Base-by-base conservation (phyloP, 257 asterid genomes). In the Paulownia fortunei region DNA sequence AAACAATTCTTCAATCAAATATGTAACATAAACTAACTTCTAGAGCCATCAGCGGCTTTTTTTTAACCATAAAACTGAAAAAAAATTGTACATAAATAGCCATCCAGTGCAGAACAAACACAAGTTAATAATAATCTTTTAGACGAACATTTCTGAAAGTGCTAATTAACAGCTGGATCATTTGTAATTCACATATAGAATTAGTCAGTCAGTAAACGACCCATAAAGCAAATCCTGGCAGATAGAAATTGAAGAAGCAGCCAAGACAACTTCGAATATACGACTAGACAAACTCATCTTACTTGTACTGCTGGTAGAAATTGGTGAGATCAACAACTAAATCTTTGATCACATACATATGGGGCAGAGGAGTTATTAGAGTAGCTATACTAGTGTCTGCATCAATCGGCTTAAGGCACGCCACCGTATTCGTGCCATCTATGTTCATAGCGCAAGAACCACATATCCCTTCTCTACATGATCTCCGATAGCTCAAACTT, bases 371-470 rank as follows among this genome's bases (percentile, higher is more conserved):
- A 21, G 97, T 89, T n/a, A 92, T 89, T 6, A 69, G 71, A 6
- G 91, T 87, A 36, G 96, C 55, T n/a, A 15, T 69, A 37, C 27
- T 79, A 0, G 90, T 84, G 68, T 92, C 76, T 0, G 87, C 63
- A 47, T 88, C 89, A 3, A 92, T 91, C 9, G 97, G 97, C 74
- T 88, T 89, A 30, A 87, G 91, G 69, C 96, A 92, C 9, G 97
- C 97, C 30, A 92, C 96, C 0, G 94, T 89, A 55, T 91, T 91
- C n/a, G 85, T 87, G 0, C 96, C 96, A 19, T 92, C 92, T 1
- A 92, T 91, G 82, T 92, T 92, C 97, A 89, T 92, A 0, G 96
- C 79, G 61, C 98, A 91, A 2, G 96, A 92, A 30, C 97, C 97
- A 16, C 97, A 91, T 74, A 89, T 92, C 2, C 96, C 97, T 80